These are phyloP conservation scores for Orychophragmus violaceus DNA, from an alignment of 345 rosid genomes.

Conservation along the genomic window DNA sequence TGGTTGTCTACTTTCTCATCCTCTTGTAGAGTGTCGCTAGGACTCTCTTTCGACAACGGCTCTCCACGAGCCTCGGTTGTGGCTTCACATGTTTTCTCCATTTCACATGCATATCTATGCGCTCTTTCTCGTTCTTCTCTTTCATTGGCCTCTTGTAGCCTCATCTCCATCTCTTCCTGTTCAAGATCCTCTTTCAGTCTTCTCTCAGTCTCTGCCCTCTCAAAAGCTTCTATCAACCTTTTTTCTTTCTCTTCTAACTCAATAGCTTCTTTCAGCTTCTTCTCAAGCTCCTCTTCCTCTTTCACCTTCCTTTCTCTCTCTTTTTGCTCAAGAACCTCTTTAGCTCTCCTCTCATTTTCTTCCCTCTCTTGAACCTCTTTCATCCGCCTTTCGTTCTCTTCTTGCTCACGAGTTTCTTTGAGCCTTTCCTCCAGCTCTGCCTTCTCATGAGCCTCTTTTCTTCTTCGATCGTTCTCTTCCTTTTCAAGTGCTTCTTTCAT, in stretches of 20 bases:
- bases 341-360: slow-evolving; percentile 42
- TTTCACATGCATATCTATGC: slow-evolving; percentile 23
- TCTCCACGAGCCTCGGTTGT: slow-evolving; percentile 19
- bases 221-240: slow-evolving; percentile 24
- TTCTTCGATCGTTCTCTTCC: slow-evolving; percentile 35
- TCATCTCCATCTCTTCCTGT: slow-evolving; percentile 24
- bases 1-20: slow-evolving; percentile 15
- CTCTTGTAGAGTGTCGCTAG: slow-evolving; percentile 26
- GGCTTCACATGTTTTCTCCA: slow-evolving; percentile 33
- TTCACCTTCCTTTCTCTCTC: slow-evolving; percentile 32
- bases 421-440: slow-evolving; percentile 38
- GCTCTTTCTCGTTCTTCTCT: slow-evolving; percentile 30
- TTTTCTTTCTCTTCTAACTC: slow-evolving; percentile 38
- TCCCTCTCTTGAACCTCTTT: slow-evolving; percentile 37
- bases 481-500: slow-evolving; percentile 25
- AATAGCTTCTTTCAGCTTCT: slow-evolving; percentile 29
- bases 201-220: slow-evolving; percentile 37
- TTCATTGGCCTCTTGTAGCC: slow-evolving; percentile 25
- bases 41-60: slow-evolving; percentile 30
- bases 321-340: slow-evolving; percentile 36
- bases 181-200: slow-evolving; percentile 32
- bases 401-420: slow-evolving; percentile 37
- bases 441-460: slow-evolving; percentile 33
- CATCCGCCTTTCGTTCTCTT: slow-evolving; percentile 42
- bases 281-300: slow-evolving; percentile 44